phyloP scores from a whole-genome alignment of 805 yeast species.

The Kodamaea restingae region DNA sequence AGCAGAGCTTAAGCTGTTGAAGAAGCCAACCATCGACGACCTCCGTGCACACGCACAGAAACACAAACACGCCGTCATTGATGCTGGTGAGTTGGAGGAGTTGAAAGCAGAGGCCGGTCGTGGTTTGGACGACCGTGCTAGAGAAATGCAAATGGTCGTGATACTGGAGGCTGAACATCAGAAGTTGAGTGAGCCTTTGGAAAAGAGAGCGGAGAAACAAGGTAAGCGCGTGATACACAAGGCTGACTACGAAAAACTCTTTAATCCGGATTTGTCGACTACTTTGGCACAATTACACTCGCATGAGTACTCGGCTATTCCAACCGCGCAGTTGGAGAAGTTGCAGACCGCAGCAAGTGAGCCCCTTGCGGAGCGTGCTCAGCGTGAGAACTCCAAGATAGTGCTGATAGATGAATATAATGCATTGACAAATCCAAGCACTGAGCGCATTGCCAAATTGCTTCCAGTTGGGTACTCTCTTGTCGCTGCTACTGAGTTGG shows the following conservation, averaged over 20 bases:
- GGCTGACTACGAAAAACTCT: constrained; percentile 17
- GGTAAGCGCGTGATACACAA: constrained; percentile 18
- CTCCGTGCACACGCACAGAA: constrained; percentile 14
- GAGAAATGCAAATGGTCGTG: constrained; percentile 10
- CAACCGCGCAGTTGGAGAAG: constrained; percentile 6
- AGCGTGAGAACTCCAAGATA: constrained; percentile 4
- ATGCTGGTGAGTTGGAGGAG: constrained; percentile 13
- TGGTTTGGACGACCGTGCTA: constrained; percentile 10
- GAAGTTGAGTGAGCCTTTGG: constrained; percentile 24
- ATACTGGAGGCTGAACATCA: constrained; percentile 27
- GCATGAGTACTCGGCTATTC: constrained; percentile 6
- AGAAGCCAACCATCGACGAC: constrained; percentile 15
- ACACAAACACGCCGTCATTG: constrained; percentile 13
- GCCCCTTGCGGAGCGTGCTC: constrained; percentile 11
- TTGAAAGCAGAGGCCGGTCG: constrained; percentile 16
- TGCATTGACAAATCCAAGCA: constrained; percentile 12
- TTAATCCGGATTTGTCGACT: constrained; percentile 12
- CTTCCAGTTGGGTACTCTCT: background rate
- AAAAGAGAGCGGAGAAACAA: constrained; percentile 12
- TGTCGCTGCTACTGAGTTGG: background rate
- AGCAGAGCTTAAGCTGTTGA: constrained; percentile 9
- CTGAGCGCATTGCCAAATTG: background rate
- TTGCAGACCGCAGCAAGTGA: constrained; percentile 12
- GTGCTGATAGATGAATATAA: constrained; percentile 13
- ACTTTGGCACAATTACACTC: constrained; percentile 8